Conservation (phyloP, 1,139 yeast genomes). For the Scheffersomyces quercinus region DNA sequence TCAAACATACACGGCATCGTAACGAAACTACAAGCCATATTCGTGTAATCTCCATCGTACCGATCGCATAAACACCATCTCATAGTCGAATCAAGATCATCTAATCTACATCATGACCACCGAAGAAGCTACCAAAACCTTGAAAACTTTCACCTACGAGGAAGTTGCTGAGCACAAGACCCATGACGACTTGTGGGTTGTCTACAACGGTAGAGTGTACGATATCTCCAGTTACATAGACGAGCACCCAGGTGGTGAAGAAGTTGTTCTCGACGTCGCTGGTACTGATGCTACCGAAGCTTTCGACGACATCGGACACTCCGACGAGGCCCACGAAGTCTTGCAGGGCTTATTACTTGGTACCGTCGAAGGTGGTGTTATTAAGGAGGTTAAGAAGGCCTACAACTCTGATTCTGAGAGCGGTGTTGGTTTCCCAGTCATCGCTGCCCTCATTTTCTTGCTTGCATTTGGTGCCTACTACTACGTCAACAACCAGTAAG, state of each 20-base stretch:
- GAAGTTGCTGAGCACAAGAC: slow-evolving; percentile 80
- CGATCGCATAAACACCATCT: too few relatives aligned
- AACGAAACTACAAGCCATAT: too few relatives aligned
- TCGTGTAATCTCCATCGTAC: too few relatives aligned
- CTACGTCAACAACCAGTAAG: slow-evolving; percentile 12
- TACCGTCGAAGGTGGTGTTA: slow-evolving; percentile 45
- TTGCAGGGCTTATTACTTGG: slow-evolving; percentile 73
- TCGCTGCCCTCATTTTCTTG: slow-evolving; percentile 14
- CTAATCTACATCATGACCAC: not conserved
- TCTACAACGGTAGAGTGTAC: slow-evolving; percentile 87
- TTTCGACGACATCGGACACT: slow-evolving; percentile 95
- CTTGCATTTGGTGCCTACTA: slow-evolving; percentile 17
- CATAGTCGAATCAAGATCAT: too few relatives aligned
- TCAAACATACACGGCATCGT: too few relatives aligned
- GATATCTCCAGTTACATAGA: slow-evolving; percentile 82
- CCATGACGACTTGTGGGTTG: slow-evolving; percentile 84
- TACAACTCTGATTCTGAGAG: slow-evolving; percentile 24
- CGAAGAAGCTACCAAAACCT: slow-evolving; percentile 1
- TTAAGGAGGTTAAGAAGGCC: slow-evolving; percentile 26
- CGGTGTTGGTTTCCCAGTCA: slow-evolving; percentile 31
- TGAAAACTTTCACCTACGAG: slow-evolving; percentile 42
- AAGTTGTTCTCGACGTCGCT: slow-evolving; percentile 86
- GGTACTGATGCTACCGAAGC: slow-evolving; percentile 95
- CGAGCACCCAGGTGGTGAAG: slow-evolving; percentile 99
- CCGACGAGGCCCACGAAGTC: slow-evolving; percentile 89